These are phyloP conservation scores for Chlorella sorokiniana DNA, from an alignment of 139 green algal species.

Conservation along the genomic window DNA sequence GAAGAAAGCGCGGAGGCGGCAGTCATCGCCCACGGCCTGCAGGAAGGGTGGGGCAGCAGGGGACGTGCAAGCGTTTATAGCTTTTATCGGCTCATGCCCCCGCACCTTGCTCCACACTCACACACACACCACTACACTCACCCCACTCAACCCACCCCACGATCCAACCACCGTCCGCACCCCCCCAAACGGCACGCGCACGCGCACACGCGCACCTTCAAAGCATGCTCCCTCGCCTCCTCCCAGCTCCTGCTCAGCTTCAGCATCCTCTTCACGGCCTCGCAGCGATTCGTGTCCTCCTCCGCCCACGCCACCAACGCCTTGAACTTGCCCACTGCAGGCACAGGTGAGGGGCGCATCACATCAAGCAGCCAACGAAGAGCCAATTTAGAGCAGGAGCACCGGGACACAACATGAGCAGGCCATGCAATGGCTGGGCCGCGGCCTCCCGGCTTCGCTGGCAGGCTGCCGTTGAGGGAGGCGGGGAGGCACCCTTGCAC, in stretches of 20 bases:
- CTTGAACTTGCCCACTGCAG: conserved; percentile 40
- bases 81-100: neutral
- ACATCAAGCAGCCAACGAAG: neutral
- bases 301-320: conserved; percentile 30
- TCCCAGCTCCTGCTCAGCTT: conserved; percentile 53
- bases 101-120: too few species aligned
- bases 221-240: conserved; percentile 40
- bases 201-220: conserved; percentile 75
- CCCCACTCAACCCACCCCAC: neutral
- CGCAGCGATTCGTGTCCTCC: neutral
- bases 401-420: too few species aligned
- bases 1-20: conserved; percentile 81
- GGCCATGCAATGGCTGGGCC: too few species aligned
- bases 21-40: conserved; percentile 86
- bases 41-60: conserved; percentile 29
- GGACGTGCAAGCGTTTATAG: conserved; percentile 46
- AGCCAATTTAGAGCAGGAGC: neutral
- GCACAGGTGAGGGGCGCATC: neutral
- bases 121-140: too few species aligned
- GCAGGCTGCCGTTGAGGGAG: too few species aligned
- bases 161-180: neutral
- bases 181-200: neutral
- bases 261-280: conserved; percentile 25
- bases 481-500: too few species aligned
- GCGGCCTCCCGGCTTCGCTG: too few species aligned